Conservation (phyloP, 106 monocot species). For the Hemerocallis citrina region DNA sequence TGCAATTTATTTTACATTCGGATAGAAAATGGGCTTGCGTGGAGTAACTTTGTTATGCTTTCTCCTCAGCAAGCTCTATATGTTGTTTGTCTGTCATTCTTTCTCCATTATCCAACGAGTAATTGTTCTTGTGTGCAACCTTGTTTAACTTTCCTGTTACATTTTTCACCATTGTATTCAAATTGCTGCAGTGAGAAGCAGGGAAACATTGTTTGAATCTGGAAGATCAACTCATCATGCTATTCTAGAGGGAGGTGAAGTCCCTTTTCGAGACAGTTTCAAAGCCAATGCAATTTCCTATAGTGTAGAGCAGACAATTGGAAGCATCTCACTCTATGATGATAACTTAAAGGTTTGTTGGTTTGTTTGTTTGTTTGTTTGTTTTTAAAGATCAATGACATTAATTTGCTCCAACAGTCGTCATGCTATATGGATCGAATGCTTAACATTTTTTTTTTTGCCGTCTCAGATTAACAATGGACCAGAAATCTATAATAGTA, state of each 20-base stretch:
- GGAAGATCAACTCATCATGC: conserved; percentile 16
- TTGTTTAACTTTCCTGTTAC: too few relatives aligned
- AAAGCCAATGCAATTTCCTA: conserved; percentile 1
- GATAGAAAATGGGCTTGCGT: too few relatives aligned
- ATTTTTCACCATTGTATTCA: too few relatives aligned
- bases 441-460: neutral
- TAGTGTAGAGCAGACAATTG: conserved; percentile 1
- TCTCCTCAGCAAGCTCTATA: too few relatives aligned
- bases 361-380: too few relatives aligned
- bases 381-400: too few relatives aligned
- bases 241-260: conserved; percentile 19
- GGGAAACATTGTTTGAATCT: conserved; percentile 13
- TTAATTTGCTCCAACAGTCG: neutral
- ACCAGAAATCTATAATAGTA: neutral
- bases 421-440: too few relatives aligned
- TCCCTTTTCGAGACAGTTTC: conserved; percentile 3
- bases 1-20: too few relatives aligned
- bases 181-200: conserved; percentile 18
- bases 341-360: conserved; percentile 8
- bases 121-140: too few relatives aligned
- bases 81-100: too few relatives aligned
- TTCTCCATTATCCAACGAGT: too few relatives aligned
- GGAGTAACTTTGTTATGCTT: too few relatives aligned
- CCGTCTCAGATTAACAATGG: conserved; percentile 15
- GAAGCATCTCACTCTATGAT: neutral